Percentiles rank a stretch among this genome's conserved stretches.
Conservation (phyloP, 169 alveolate genomes). For the Toxoplasma gondii region DNA sequence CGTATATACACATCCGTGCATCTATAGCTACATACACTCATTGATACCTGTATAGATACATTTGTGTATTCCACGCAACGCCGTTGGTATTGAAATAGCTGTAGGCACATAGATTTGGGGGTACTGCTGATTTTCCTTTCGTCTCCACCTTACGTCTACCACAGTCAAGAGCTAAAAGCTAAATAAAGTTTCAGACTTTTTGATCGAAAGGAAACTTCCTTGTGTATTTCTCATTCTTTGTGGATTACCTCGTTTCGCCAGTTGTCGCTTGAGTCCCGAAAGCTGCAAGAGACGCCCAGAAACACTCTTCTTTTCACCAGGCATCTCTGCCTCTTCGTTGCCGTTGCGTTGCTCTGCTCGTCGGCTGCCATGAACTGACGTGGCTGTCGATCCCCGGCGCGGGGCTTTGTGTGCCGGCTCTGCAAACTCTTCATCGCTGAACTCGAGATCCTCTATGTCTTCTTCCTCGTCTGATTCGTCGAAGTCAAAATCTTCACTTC, state of each 20-base stretch:
- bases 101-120: no score
- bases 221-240: no score
- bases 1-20: no score
- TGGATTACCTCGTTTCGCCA: background rate
- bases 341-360: background rate
- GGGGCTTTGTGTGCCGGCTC: background rate
- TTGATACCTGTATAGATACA: no score
- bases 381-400: background rate
- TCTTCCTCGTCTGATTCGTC: slow-evolving; percentile 12
- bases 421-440: background rate
- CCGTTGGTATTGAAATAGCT: no score
- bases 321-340: background rate
- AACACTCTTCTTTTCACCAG: background rate
- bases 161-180: no score
- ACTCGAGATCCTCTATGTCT: slow-evolving; percentile 19
- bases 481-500: background rate
- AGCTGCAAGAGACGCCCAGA: background rate
- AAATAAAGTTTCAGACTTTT: no score
- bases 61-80: no score
- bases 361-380: background rate
- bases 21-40: no score
- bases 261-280: slow-evolving; percentile 9
- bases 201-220: no score
- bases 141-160: no score
- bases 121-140: no score